Conservation (phyloP, 2,329 filamentous ascomycete genomes). For the Microascus cirrosus region DNA sequence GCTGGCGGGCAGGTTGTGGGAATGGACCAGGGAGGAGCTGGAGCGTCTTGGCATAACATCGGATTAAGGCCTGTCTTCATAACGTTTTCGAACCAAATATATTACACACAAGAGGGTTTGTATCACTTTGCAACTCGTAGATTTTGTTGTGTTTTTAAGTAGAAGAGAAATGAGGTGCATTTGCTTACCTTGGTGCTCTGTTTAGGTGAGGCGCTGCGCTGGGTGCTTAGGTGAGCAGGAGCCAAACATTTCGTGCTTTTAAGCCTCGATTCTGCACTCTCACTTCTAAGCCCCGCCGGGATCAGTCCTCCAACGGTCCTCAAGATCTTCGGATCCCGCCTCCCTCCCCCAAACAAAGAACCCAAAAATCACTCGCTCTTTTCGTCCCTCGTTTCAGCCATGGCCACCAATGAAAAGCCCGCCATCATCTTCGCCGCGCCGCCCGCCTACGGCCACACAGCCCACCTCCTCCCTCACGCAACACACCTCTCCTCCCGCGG, state of each 20-base stretch:
- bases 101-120: neutral
- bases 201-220: neutral
- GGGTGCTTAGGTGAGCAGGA: neutral
- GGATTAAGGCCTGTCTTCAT: neutral
- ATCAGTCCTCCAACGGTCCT: no score
- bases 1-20: neutral
- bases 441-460: slow-evolving; percentile 18
- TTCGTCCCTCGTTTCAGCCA: no score
- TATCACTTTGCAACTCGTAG: neutral
- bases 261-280: no score
- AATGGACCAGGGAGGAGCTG: neutral
- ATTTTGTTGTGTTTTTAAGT: neutral
- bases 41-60: neutral
- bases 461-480: slow-evolving; percentile 20
- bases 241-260: neutral
- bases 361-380: no score
- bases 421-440: slow-evolving; percentile 17
- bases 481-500: slow-evolving; percentile 23
- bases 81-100: neutral
- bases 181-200: neutral
- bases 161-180: neutral
- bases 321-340: no score
- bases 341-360: no score
- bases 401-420: slow-evolving; percentile 11
- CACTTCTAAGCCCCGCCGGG: no score